Conservation (phyloP, 225 moss, liverwort and hornwort genomes). For the Antitrichia curtipendula region DNA sequence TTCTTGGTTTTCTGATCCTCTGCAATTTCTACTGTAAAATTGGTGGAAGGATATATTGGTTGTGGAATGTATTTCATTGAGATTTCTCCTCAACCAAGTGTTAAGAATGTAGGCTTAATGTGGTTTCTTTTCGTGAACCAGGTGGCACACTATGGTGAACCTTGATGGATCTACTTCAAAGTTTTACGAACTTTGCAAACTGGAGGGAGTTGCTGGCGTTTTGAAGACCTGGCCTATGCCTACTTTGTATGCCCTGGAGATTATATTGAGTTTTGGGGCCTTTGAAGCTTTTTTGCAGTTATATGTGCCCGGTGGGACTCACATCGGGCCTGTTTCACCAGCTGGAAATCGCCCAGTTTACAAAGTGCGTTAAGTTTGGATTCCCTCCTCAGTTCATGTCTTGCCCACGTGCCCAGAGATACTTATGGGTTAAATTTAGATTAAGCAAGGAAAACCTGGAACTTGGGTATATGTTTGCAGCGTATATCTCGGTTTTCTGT, state of each 20-base stretch:
- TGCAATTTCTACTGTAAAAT: not conserved
- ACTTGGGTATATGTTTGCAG: not conserved
- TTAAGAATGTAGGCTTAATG: not conserved
- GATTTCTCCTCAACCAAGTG: not conserved
- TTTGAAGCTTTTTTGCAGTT: slow-evolving; percentile 90
- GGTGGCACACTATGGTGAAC: slow-evolving; percentile 86
- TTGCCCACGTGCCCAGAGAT: not conserved
- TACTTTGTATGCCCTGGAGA: slow-evolving; percentile 37
- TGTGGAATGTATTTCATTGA: not conserved
- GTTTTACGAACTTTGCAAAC: slow-evolving; percentile 28
- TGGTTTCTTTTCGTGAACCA: slow-evolving; percentile 1
- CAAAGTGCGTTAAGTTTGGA: slow-evolving; percentile 24
- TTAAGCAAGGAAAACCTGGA: not conserved
- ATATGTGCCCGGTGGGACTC: slow-evolving; percentile 59
- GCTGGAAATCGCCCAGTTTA: slow-evolving; percentile 86
- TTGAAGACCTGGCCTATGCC: slow-evolving; percentile 66
- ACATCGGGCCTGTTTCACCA: slow-evolving; percentile 75
- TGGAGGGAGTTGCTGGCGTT: slow-evolving; percentile 40
- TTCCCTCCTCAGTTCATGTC: not conserved
- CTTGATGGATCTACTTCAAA: slow-evolving; percentile 63
- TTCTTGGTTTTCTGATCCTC: not conserved
- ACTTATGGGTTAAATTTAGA: not conserved
- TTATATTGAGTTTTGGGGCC: slow-evolving; percentile 49
- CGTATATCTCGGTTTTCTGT: not conserved
- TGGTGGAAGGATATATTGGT: not conserved